A percentile compares a stretch with the other conserved stretches of the same genome.
phyloP scores from a whole-genome alignment of 441 rosid species.

The Bruguiera hainesii region DNA sequence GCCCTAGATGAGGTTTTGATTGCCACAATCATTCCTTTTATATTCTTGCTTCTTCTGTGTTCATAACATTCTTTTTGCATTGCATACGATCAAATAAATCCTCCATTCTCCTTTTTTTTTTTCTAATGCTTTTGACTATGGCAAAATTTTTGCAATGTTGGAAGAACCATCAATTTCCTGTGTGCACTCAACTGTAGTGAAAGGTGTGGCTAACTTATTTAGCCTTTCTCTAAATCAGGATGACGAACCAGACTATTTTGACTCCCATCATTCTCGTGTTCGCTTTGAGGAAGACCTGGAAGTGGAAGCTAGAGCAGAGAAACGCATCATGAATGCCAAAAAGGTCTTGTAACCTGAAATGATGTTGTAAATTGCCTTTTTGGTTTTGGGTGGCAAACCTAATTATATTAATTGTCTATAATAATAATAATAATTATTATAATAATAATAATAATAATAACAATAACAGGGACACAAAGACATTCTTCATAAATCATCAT shows the following conservation, averaged over 20 bases:
- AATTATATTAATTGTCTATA: too few relatives aligned
- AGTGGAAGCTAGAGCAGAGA: conserved; percentile 88
- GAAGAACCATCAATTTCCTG: too few relatives aligned
- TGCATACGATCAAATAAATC: background rate
- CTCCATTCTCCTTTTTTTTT: too few relatives aligned
- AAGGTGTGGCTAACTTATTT: background rate
- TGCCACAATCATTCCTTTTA: conserved; percentile 6
- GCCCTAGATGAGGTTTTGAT: conserved; percentile 91
- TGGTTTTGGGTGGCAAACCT: too few relatives aligned
- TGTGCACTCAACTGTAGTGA: too few relatives aligned
- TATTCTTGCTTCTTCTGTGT: background rate
- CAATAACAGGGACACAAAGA: conserved; percentile 54
- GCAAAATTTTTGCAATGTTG: background rate
- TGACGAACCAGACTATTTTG: conserved; percentile 82
- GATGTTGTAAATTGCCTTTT: background rate
- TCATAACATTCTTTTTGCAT: background rate
- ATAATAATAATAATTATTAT: too few relatives aligned
- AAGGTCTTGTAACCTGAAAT: conserved; percentile 46
- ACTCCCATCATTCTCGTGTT: conserved; percentile 68
- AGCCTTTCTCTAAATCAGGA: conserved; percentile 43
- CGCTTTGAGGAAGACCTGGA: conserved; percentile 89
- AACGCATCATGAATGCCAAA: conserved; percentile 88
- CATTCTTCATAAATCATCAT: conserved; percentile 54
- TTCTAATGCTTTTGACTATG: too few relatives aligned
- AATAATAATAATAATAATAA: too few relatives aligned